Percentiles rank a stretch among this genome's conserved stretches.
Evolutionary conservation across 345 rosid genomes (phyloP).

Genomic region (Linum lewisii): DNA sequence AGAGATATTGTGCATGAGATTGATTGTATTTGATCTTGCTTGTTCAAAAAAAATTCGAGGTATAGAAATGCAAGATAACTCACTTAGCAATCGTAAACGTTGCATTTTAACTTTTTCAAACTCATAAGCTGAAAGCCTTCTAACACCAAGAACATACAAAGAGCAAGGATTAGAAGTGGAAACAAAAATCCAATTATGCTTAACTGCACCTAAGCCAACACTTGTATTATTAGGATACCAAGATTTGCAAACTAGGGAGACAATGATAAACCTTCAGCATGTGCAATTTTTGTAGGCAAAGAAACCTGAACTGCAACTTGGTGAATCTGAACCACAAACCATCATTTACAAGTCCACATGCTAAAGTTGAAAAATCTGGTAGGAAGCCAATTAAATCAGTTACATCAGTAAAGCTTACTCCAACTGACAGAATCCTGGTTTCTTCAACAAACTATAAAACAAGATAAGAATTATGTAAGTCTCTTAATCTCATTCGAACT

Average conservation of each 20-base stretch:
- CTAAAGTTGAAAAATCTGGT: constrained; percentile 89
- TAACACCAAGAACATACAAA: constrained; percentile 68
- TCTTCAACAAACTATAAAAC: constrained; percentile 93
- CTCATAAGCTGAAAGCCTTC: constrained; percentile 37
- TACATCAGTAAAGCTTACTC: constrained; percentile 86
- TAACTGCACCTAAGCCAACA: constrained; percentile 95
- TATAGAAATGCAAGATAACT: constrained; percentile 81
- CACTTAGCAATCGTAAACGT: constrained; percentile 59
- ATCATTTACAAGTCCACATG: constrained; percentile 78
- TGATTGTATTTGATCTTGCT: constrained; percentile 29
- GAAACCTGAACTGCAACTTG: constrained; percentile 76
- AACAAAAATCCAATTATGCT: constrained; percentile 55
- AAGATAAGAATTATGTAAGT: constrained; percentile 82
- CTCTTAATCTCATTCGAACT: constrained; percentile 55
- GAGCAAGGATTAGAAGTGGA: constrained; percentile 91
- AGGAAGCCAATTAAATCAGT: constrained; percentile 92
- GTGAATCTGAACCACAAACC: constrained; percentile 82
- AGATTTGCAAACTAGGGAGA: constrained; percentile 68
- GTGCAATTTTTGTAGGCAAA: constrained; percentile 77
- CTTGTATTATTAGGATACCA: constrained; percentile 68
- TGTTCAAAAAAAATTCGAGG: constrained; percentile 49
- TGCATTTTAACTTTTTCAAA: constrained; percentile 75
- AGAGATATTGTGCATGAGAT: constrained; percentile 17
- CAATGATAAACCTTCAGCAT: constrained; percentile 61
- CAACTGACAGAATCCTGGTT: constrained; percentile 90